Conservation (phyloP, 1,284 basidiomycete species). For the Cystobasidiaceae sp. region DNA sequence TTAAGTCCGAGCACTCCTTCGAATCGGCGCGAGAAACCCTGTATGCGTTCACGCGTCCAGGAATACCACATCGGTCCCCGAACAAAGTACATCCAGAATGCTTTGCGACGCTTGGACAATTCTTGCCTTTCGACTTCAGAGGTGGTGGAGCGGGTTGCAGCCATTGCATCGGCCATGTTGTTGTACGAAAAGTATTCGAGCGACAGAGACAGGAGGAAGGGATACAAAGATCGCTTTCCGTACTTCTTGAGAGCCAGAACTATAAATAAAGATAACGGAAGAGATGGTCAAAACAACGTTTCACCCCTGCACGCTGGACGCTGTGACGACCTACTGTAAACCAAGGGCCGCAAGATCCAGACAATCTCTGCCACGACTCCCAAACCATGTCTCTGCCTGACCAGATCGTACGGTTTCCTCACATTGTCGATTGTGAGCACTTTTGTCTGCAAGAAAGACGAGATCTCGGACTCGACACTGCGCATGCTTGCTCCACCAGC, state of each 20-base stretch:
- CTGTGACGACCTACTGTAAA: constrained; percentile 41
- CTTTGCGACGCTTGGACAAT: constrained; percentile 44
- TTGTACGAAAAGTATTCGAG: constrained; percentile 44
- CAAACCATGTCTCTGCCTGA: constrained; percentile 36
- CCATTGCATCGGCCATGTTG: constrained; percentile 32
- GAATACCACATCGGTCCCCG: constrained; percentile 49
- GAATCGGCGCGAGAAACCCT: constrained; percentile 41
- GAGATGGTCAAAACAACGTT: background rate
- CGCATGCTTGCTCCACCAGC: background rate
- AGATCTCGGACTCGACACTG: constrained; percentile 33
- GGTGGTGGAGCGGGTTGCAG: constrained; percentile 13
- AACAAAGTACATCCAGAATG: constrained; percentile 50
- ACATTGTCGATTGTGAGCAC: constrained; percentile 43
- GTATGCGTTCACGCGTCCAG: constrained; percentile 47
- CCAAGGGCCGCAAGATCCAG: constrained; percentile 44
- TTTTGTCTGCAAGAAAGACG: constrained; percentile 40
- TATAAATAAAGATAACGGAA: constrained; percentile 9
- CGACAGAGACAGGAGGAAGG: constrained; percentile 44
- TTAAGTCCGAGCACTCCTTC: constrained; percentile 46
- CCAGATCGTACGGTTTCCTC: constrained; percentile 41
- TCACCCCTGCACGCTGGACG: background rate
- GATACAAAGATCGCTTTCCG: constrained; percentile 41
- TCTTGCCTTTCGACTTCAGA: constrained; percentile 47
- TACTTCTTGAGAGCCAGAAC: constrained; percentile 41
- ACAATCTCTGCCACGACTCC: constrained; percentile 42